These are phyloP conservation scores for Neurospora sp. DNA, from an alignment of 495 filamentous ascomycete species.

Conservation along the genomic window DNA sequence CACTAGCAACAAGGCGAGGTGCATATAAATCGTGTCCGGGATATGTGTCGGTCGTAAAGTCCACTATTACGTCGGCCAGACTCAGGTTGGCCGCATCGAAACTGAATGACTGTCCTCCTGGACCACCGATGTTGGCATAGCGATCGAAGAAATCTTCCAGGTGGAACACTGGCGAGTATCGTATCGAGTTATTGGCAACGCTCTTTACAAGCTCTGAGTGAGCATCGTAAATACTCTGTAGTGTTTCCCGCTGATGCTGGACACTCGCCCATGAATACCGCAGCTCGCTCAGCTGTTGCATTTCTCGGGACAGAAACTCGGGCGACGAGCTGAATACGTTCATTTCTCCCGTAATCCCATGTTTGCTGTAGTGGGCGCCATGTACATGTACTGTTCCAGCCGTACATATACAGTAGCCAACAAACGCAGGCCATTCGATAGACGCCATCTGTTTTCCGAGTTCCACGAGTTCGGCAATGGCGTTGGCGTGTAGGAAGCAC, in stretches of 20 bases:
- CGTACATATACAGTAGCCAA: constrained; percentile 72
- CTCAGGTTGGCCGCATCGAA: constrained; percentile 43
- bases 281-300: constrained; percentile 66
- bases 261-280: constrained; percentile 65
- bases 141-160: constrained; percentile 81
- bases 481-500: constrained; percentile 79
- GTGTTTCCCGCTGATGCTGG: constrained; percentile 66
- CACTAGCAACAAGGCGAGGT: constrained; percentile 13
- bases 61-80: constrained; percentile 43
- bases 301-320: constrained; percentile 64
- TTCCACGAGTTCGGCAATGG: constrained; percentile 73
- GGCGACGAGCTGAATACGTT: constrained; percentile 42
- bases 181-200: constrained; percentile 43
- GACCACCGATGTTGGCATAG: constrained; percentile 43
- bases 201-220: constrained; percentile 67
- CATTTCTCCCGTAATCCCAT: constrained; percentile 50
- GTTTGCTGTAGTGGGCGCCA: constrained; percentile 63
- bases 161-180: constrained; percentile 69
- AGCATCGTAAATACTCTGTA: constrained; percentile 61
- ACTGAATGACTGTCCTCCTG: constrained; percentile 31
- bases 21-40: constrained; percentile 33
- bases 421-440: constrained; percentile 74
- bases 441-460: constrained; percentile 54
- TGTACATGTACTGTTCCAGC: constrained; percentile 81
- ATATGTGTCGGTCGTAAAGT: constrained; percentile 38